These are phyloP conservation scores for Salix suchowensis DNA, from an alignment of 345 rosid species.

Conservation along the genomic window DNA sequence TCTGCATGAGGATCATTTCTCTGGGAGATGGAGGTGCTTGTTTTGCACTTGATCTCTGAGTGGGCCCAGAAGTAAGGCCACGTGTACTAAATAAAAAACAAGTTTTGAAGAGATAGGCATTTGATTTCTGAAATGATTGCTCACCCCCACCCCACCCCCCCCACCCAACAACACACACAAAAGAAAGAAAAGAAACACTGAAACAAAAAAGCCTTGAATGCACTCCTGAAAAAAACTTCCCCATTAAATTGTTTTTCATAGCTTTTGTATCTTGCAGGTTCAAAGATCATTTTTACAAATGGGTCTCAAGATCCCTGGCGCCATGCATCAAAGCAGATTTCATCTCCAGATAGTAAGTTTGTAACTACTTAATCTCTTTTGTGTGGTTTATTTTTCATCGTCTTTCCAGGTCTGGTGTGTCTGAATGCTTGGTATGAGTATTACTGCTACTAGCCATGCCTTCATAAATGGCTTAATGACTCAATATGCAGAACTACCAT, in stretches of 20 bases:
- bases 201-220: too few relatives aligned
- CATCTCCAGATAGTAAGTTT: conserved; percentile 65
- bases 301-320: conserved; percentile 99
- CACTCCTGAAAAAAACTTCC: not conserved
- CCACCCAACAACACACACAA: too few relatives aligned
- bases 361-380: not conserved
- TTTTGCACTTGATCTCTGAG: too few relatives aligned
- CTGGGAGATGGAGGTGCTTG: not conserved
- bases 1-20: not conserved
- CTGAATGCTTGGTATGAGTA: not conserved
- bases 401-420: not conserved
- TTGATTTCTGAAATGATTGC: too few relatives aligned
- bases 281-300: conserved; percentile 76
- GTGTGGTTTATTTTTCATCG: not conserved
- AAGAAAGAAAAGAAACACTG: too few relatives aligned
- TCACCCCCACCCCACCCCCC: too few relatives aligned
- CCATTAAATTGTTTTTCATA: too few relatives aligned
- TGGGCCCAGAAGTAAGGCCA: not conserved
- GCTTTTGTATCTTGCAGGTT: conserved; percentile 38
- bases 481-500: not conserved
- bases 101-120: too few relatives aligned
- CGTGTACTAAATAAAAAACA: not conserved
- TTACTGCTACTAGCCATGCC: not conserved
- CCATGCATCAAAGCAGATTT: conserved; percentile 73
- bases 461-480: not conserved